Evolutionary conservation across 2,329 filamentous ascomycete species (phyloP), one percentile per base, ranked within the genome.

Genomic region (Penicillium concentricum): DNA sequence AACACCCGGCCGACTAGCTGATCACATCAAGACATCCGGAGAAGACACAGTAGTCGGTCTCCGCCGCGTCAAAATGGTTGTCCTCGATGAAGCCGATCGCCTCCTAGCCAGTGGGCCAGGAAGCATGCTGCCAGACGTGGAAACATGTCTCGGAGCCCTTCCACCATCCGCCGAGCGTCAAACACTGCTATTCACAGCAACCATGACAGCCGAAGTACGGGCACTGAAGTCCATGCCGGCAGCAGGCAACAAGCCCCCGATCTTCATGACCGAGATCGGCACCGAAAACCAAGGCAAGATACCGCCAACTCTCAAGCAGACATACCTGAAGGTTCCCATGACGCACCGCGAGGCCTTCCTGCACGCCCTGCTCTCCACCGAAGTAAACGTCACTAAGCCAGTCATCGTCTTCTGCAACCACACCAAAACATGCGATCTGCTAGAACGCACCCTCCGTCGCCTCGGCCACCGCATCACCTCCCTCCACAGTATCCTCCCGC

Each of bases 281-380:
- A 73, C 84, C 84, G 74, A 81, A 55, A 76, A 79, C 60, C 81
- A 93, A 28, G 89, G 91, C 42, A 72, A 90, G 22, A 87, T 97
- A 38, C 94, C 94, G 2, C 78, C 87, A 1, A 92, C 89, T 1
- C 82, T 99, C 4, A 83, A 83, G 54, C 93, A 97, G 76, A 89
- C 84, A 71, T 94, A 96, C 74, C 80, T 97, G 41, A 88, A 95
- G 71, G 87, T 95, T 16, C 92, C 92, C 16, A 87, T 96, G 64
- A 94, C 92, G 0, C 92, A 97, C 76, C 91, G 93, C 66, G 93
- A 97, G 75, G 91, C 94, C 72, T 99, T 96, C 74, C 83, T 99
- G 13, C 94, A 99, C 73, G 85, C 91, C 51, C 87, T 99, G 37
- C 84, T 99, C 15, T 83, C 87, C 22, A 97, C 93, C 0, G 86